phyloP scores from a whole-genome alignment of 2,329 filamentous ascomycete species.

The Hypoxylon sp. region DNA sequence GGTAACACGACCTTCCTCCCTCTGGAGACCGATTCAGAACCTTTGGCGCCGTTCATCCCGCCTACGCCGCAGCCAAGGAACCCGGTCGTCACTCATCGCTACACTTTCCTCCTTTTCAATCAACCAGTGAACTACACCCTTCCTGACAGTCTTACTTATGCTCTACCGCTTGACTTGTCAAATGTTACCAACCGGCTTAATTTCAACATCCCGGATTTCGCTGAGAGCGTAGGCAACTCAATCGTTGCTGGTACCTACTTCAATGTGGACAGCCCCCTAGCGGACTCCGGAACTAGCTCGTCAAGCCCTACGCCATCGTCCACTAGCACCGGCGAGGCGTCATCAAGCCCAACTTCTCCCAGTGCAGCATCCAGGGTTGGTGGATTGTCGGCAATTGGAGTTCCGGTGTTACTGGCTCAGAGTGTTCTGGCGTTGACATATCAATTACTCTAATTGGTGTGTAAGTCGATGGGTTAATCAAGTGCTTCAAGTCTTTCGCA shows the following conservation, averaged over 20 bases:
- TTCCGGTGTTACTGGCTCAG: neutral
- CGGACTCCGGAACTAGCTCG: constrained; percentile 2
- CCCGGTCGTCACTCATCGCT: constrained; percentile 18
- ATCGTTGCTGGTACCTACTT: constrained; percentile 22
- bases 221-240: constrained; percentile 13
- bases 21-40: constrained; percentile 10
- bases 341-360: constrained; percentile 7
- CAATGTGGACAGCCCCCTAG: constrained; percentile 11
- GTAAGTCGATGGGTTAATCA: neutral
- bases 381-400: neutral
- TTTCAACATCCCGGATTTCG: constrained; percentile 18
- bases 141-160: constrained; percentile 12
- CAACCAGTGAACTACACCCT: constrained; percentile 14
- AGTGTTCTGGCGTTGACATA: constrained; percentile 3
- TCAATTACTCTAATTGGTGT: neutral
- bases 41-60: constrained; percentile 11
- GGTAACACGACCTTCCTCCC: constrained; percentile 16
- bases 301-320: constrained; percentile 1
- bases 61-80: constrained; percentile 14
- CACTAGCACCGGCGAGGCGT: constrained; percentile 13
- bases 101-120: constrained; percentile 15
- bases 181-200: constrained; percentile 20
- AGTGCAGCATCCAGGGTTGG: constrained; percentile 2
- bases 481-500: neutral
- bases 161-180: constrained; percentile 12